phyloP scores from a whole-genome alignment of 106 monocot species.

The Ottelia alismoides region DNA sequence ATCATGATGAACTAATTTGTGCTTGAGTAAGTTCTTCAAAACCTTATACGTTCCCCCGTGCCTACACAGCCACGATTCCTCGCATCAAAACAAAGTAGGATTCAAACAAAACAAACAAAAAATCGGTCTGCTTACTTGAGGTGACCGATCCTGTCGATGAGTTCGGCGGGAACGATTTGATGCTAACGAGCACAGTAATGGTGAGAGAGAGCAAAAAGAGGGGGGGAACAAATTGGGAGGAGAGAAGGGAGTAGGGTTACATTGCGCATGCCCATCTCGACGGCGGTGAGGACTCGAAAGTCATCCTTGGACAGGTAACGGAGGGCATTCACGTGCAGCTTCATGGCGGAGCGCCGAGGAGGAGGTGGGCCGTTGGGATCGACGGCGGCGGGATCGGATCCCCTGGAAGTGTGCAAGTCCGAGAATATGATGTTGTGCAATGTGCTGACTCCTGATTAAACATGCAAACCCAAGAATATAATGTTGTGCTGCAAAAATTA shows the following conservation, averaged over 20 bases:
- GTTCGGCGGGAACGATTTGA: slow-evolving; percentile 79
- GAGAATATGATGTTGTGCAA: too few species aligned
- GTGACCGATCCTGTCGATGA: slow-evolving; percentile 75
- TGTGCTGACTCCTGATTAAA: too few species aligned
- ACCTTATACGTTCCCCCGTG: slow-evolving; percentile 96
- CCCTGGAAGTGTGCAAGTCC: too few species aligned
- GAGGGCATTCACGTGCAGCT: slow-evolving; percentile 87
- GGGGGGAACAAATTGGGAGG: neutral
- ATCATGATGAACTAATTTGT: slow-evolving; percentile 93
- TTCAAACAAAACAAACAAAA: neutral
- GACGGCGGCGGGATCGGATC: too few species aligned
- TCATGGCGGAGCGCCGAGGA: too few species aligned
- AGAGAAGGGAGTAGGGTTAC: slow-evolving; percentile 14
- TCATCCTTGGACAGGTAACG: slow-evolving; percentile 87
- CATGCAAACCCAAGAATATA: too few species aligned
- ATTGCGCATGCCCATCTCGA: slow-evolving; percentile 99
- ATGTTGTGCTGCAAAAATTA: too few species aligned
- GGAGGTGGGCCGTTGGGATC: too few species aligned
- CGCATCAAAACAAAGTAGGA: neutral
- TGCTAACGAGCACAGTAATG: slow-evolving; percentile 35
- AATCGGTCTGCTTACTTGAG: slow-evolving; percentile 40
- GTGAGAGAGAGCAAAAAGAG: neutral
- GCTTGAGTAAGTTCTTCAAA: slow-evolving; percentile 80
- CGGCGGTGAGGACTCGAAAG: slow-evolving; percentile 86
- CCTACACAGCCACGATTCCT: slow-evolving; percentile 15